Conservation (phyloP, 2,329 filamentous ascomycete genomes). For the Aspergillus caelatus region DNA sequence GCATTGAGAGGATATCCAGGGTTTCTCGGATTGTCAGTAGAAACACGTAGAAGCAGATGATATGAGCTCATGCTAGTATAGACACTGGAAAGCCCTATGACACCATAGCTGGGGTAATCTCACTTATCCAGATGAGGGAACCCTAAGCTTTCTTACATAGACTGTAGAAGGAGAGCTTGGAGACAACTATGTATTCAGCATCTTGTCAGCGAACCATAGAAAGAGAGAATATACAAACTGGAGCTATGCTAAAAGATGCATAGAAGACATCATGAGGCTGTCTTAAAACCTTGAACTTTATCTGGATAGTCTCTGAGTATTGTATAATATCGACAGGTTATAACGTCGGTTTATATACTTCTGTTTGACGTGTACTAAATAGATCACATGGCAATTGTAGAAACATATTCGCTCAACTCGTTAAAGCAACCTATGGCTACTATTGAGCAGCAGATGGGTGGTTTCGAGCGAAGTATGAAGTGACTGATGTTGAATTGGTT, state of each 20-base stretch:
- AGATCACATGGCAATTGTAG: not conserved
- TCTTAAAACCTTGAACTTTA: no score
- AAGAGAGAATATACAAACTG: conserved; percentile 33
- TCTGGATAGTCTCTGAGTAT: conserved; percentile 20
- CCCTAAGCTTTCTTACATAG: conserved; percentile 39
- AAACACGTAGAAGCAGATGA: no score
- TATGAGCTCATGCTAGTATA: no score
- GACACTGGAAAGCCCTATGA: conserved; percentile 20
- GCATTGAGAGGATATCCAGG: no score
- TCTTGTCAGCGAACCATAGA: not conserved
- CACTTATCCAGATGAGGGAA: conserved; percentile 39
- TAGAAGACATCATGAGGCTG: no score
- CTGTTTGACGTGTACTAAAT: not conserved
- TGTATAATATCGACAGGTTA: not conserved
- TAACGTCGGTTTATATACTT: not conserved
- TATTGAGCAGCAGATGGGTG: not conserved
- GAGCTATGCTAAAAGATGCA: conserved; percentile 6
- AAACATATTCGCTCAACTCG: not conserved
- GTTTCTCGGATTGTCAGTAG: conserved; percentile 16
- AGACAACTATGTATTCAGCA: conserved; percentile 29
- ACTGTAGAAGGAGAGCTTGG: conserved; percentile 42
- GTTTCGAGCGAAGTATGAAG: not conserved
- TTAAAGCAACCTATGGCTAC: not conserved
- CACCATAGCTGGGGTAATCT: conserved; percentile 39
- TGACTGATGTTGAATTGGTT: not conserved